Evolutionary conservation across 2,329 filamentous ascomycete species (phyloP).

Genomic region (Neofusicoccum sp.): DNA sequence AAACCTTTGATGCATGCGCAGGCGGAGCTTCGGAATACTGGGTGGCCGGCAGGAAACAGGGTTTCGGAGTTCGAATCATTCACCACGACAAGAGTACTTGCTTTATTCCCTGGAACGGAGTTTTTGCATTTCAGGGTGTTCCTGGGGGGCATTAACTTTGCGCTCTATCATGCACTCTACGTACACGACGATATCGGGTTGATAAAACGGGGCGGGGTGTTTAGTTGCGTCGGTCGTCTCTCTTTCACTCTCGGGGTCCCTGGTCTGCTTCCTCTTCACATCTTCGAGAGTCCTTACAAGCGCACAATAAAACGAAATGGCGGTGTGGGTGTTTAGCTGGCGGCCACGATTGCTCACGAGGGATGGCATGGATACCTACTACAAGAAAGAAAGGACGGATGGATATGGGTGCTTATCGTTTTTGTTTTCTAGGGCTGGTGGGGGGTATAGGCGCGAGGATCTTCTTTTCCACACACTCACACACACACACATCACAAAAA

Average conservation of each 20-base stretch:
- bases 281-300: conserved; percentile 1
- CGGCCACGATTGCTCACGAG: conserved; percentile 16
- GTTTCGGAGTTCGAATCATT: conserved; percentile 19
- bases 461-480: not conserved
- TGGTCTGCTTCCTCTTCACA: conserved; percentile 13
- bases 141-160: conserved; percentile 28
- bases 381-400: conserved; percentile 8
- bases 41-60: conserved; percentile 8
- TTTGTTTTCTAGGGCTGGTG: not conserved
- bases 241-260: conserved; percentile 10
- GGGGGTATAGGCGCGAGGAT: not conserved
- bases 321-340: conserved; percentile 13
- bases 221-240: conserved; percentile 16
- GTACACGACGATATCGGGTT: conserved; percentile 14
- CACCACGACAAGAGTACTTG: conserved; percentile 17
- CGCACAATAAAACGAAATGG: conserved; percentile 5
- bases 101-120: conserved; percentile 30
- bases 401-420: conserved; percentile 7
- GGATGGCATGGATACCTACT: conserved; percentile 17
- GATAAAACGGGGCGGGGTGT: conserved; percentile 12
- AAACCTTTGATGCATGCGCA: conserved; percentile 27
- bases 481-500: conserved; percentile 1
- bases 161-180: conserved; percentile 14
- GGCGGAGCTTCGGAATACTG: conserved; percentile 15
- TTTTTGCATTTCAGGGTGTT: conserved; percentile 48